Evolutionary conservation across 805 yeast species (phyloP).

Genomic region (Metschnikowia bowlesiae): DNA sequence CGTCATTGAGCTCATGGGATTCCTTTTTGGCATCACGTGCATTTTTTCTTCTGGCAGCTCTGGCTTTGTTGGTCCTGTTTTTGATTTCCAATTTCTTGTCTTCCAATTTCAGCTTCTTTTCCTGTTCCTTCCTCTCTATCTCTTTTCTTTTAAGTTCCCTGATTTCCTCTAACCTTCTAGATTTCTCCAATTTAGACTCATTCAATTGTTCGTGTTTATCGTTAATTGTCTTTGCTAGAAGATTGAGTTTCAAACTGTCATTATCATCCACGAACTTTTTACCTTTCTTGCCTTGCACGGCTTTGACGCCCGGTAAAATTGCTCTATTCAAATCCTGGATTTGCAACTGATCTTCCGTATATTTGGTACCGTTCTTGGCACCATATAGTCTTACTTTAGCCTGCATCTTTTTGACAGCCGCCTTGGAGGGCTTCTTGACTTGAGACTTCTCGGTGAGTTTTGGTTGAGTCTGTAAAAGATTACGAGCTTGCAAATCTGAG

Average conservation of each 20-base stretch:
- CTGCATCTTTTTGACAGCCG: conserved; percentile 60
- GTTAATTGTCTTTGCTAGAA: conserved; percentile 76
- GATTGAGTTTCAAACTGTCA: conserved; percentile 55
- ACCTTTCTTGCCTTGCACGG: conserved; percentile 81
- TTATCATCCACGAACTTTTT: conserved; percentile 72
- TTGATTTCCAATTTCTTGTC: conserved; percentile 74
- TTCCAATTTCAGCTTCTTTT: conserved; percentile 64
- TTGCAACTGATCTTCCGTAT: conserved; percentile 73
- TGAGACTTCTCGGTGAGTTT: conserved; percentile 57
- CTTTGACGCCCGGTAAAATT: conserved; percentile 74
- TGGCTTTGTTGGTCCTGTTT: conserved; percentile 65
- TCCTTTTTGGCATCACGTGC: conserved; percentile 31
- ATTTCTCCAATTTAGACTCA: conserved; percentile 87
- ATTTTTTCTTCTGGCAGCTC: conserved; percentile 63
- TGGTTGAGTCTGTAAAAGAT: conserved; percentile 55
- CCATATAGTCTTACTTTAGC: conserved; percentile 66
- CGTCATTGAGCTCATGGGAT: conserved; percentile 14
- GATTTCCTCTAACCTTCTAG: conserved; percentile 83
- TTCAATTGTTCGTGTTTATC: conserved; percentile 73
- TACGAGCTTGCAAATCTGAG: conserved; percentile 64
- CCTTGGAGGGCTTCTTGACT: conserved; percentile 46
- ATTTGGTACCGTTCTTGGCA: conserved; percentile 50
- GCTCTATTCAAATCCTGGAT: conserved; percentile 80
- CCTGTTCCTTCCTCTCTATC: conserved; percentile 76
- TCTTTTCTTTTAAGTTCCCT: conserved; percentile 84